A percentile compares a stretch with the other conserved stretches of the same genome.
These are phyloP conservation scores for Trifolium subterraneum DNA, from an alignment of 306 rosid genomes.

Conservation along the genomic window DNA sequence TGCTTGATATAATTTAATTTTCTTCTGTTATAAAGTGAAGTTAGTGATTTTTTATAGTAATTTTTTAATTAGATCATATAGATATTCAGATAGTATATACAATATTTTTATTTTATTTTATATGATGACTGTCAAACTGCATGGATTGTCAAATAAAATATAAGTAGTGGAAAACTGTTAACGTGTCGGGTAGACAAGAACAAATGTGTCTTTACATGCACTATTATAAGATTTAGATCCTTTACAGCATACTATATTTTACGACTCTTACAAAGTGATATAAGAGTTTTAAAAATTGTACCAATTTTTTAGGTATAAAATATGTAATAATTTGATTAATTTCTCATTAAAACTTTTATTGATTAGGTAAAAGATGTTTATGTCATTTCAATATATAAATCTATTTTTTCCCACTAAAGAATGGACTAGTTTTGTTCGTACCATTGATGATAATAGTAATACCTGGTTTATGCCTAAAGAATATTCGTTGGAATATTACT, in stretches of 20 bases:
- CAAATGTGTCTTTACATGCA: background rate
- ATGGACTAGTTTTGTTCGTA: background rate
- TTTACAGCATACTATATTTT: background rate
- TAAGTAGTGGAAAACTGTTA: background rate
- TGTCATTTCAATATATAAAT: background rate
- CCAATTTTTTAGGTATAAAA: too few relatives aligned
- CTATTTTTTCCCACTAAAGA: too few relatives aligned
- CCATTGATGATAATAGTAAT: constrained; percentile 11
- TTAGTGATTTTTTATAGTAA: background rate
- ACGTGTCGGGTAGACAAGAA: background rate
- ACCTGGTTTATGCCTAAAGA: constrained; percentile 29
- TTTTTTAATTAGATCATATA: background rate
- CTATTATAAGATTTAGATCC: background rate
- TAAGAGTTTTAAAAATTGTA: too few relatives aligned
- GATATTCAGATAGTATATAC: background rate
- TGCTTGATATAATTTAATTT: background rate
- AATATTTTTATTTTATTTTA: too few relatives aligned
- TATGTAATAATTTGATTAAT: too few relatives aligned
- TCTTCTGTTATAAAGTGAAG: background rate
- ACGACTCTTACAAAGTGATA: background rate
- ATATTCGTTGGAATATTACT: constrained; percentile 40
- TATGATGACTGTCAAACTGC: background rate
- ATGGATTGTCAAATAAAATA: background rate
- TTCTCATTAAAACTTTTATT: background rate
- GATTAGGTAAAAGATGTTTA: background rate